Base-by-base conservation (phyloP, 2,329 filamentous ascomycete genomes). In the Fusarium sacchari region DNA sequence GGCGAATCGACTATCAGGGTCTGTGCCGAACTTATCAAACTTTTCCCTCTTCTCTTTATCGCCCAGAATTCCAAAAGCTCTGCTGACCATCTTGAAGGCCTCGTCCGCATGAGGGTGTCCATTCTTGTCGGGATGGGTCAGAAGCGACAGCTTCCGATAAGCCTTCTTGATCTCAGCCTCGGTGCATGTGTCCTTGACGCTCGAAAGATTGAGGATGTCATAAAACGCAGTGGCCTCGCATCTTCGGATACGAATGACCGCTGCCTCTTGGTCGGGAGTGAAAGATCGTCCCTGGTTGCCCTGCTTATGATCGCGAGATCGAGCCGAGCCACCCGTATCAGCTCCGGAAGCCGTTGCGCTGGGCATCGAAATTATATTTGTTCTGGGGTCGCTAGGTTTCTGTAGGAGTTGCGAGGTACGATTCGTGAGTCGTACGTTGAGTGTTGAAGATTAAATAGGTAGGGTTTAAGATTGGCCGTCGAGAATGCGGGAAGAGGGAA, bases 61-160 rank as follows among this genome's bases (percentile, higher is more conserved):
- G 70, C 94, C 96, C 55, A 99, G 86, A 59, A 98, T 91, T 77
- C 97, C 93, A 82, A 99, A 99, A 22, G 96, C 96, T 77, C 94
- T 89, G 79, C 94, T 93, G 30, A 99, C 95, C 93, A 98, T 93
- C 87, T 99, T 99, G 86, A 99, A 99, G 37, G 96, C 96, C 85
- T 99, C 96, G 81, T 98, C 96, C 62, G 96, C 96, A 68, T 97
- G 91, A 42, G 96, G 92, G 82, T 98, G 95, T 57, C 95, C 95
- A 87, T 99, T 99, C 87, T 99, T 99, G 87, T 99, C 96, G 72
- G 96, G 96, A 86, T 99, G 96, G 67, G 96, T 99, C 80, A 98
- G 88, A 79, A 99, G 86, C 81, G 93, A 96, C 81, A 97, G 88
- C 85, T 97, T 98, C 80, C 96, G 90, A 84, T 99, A 99, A 12